Evolutionary conservation across 352 stramenopile species (phyloP).

Genomic region (Sclerospora graminicola): DNA sequence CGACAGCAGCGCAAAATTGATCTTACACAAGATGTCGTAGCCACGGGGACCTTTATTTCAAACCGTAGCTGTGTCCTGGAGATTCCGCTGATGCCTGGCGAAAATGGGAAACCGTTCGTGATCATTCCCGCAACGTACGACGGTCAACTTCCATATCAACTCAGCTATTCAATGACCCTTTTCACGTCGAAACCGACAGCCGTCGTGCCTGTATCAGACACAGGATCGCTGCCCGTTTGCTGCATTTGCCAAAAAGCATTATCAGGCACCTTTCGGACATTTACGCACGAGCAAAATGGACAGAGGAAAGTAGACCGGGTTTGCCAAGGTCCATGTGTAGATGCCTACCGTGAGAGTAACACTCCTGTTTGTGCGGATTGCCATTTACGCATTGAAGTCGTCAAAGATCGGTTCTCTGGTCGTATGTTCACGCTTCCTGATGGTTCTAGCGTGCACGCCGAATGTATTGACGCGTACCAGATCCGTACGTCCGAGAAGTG

Average conservation of each 20-base stretch:
- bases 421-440: slow-evolving; percentile 73
- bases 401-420: slow-evolving; percentile 64
- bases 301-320: slow-evolving; percentile 56
- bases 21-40: slow-evolving; percentile 61
- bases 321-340: slow-evolving; percentile 63
- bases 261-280: slow-evolving; percentile 55
- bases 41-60: slow-evolving; percentile 79
- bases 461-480: slow-evolving; percentile 83
- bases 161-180: slow-evolving; percentile 44
- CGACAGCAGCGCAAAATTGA: slow-evolving; percentile 69
- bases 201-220: slow-evolving; percentile 50
- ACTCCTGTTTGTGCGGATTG: slow-evolving; percentile 71
- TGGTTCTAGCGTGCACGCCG: slow-evolving; percentile 63
- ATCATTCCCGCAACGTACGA: slow-evolving; percentile 66
- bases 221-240: slow-evolving; percentile 46
- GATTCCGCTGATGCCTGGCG: slow-evolving; percentile 28
- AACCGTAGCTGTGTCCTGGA: slow-evolving; percentile 70
- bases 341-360: slow-evolving; percentile 62
- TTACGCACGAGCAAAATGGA: slow-evolving; percentile 45
- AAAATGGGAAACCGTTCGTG: slow-evolving; percentile 40
- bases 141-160: slow-evolving; percentile 34
- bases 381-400: slow-evolving; percentile 60
- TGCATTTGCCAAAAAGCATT: slow-evolving; percentile 56
- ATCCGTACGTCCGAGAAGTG: slow-evolving; percentile 75
- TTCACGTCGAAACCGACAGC: slow-evolving; percentile 56